Conservation (phyloP, 768 basidiomycete species). For the Lentinus tigrinus region DNA sequence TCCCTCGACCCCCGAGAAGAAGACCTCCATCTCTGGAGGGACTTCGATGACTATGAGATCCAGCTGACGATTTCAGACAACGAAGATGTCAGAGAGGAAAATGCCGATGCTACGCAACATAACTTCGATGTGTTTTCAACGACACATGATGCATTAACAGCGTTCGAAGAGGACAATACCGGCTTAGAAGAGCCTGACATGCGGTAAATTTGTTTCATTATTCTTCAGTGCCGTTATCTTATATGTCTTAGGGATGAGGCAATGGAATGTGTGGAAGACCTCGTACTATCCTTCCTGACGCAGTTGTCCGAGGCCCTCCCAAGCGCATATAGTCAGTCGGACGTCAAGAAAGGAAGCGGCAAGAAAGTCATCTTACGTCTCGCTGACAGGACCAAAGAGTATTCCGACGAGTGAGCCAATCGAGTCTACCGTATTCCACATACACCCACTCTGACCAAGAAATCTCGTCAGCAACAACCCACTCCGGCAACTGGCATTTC, state of each 20-base stretch:
- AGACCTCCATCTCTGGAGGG: background rate
- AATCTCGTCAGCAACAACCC: slow-evolving; percentile 9
- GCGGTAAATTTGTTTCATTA: background rate
- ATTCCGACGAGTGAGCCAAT: slow-evolving; percentile 29
- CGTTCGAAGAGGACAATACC: background rate
- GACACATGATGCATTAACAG: no score
- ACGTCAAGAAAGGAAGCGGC: background rate
- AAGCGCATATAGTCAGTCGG: background rate
- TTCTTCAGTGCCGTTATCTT: background rate
- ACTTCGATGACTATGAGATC: background rate
- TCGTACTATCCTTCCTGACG: slow-evolving; percentile 21
- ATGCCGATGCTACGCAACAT: background rate
- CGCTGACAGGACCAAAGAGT: slow-evolving; percentile 35
- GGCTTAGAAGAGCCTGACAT: background rate
- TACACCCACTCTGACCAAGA: background rate
- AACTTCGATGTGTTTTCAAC: no score
- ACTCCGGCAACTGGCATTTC: slow-evolving; percentile 35
- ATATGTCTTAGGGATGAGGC: slow-evolving; percentile 11
- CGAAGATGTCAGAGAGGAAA: background rate
- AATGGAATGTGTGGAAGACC: slow-evolving; percentile 16
- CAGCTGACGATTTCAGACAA: slow-evolving; percentile 2
- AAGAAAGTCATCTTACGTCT: slow-evolving; percentile 36
- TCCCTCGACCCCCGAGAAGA: no score
- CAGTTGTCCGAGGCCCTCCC: slow-evolving; percentile 20
- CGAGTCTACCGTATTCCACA: background rate